Conservation (phyloP, 106 monocot genomes). For the Platanthera guangdongensis region DNA sequence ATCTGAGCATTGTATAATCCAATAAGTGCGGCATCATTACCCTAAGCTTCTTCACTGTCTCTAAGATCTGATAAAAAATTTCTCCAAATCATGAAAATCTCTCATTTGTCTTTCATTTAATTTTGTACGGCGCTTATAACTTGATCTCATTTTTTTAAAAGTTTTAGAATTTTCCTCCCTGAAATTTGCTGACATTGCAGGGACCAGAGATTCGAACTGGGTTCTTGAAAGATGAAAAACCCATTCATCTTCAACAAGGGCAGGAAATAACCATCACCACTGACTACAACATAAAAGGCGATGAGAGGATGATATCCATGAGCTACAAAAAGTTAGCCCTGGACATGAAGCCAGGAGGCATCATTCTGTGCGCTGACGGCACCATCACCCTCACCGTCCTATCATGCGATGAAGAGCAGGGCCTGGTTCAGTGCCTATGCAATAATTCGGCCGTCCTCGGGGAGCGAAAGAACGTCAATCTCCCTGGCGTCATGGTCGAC, state of each 20-base stretch:
- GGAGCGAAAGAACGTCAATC: conserved; percentile 36
- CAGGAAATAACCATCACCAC: conserved; percentile 28
- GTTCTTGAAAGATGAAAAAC: conserved; percentile 31
- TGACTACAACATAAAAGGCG: conserved; percentile 31
- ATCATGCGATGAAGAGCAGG: conserved; percentile 16
- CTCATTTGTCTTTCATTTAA: background rate
- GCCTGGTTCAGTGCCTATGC: conserved; percentile 25
- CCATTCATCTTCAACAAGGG: conserved; percentile 15
- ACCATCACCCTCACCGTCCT: conserved; percentile 28
- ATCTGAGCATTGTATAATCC: too few relatives aligned
- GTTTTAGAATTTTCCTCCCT: background rate
- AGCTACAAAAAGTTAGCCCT: conserved; percentile 29
- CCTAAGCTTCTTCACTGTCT: too few relatives aligned
- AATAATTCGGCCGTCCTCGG: conserved; percentile 28
- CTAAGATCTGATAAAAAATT: too few relatives aligned
- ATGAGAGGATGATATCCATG: conserved; percentile 25
- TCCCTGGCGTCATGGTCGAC: conserved; percentile 26
- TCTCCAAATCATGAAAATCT: background rate
- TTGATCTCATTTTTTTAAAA: too few relatives aligned
- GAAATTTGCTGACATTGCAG: conserved; percentile 10
- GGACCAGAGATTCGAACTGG: conserved; percentile 36
- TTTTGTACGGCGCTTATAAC: too few relatives aligned
- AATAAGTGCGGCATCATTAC: too few relatives aligned
- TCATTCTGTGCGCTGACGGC: conserved; percentile 25
- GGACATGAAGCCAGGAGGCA: conserved; percentile 22